Conservation (phyloP, 176 grass and related monocot species). For the Olyra latifolia region DNA sequence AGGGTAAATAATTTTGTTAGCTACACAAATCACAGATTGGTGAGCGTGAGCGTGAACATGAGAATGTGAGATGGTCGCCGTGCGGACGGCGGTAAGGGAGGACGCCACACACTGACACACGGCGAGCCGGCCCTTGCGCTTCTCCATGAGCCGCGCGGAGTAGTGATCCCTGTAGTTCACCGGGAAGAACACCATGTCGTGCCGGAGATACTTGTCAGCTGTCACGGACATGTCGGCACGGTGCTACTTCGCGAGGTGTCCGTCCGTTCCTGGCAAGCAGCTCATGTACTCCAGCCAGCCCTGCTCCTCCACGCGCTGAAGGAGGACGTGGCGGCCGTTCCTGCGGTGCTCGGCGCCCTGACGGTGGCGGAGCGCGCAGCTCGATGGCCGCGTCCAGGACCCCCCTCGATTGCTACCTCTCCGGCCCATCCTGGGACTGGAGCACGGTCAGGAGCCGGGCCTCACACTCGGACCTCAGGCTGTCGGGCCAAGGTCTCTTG, state of each 20-base stretch:
- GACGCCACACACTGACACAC: too few relatives aligned
- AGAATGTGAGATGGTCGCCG: too few relatives aligned
- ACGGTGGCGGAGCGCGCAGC: slow-evolving; percentile 2
- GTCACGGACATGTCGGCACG: slow-evolving; percentile 4
- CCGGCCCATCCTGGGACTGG: slow-evolving; percentile 11
- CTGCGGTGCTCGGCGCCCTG: not conserved
- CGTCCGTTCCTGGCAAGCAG: not conserved
- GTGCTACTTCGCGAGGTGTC: not conserved
- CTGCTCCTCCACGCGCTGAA: slow-evolving; percentile 16
- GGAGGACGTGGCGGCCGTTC: slow-evolving; percentile 8
- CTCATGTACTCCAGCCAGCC: slow-evolving; percentile 25
- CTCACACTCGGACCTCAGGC: too few relatives aligned
- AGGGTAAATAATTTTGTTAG: too few relatives aligned
- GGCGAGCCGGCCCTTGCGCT: too few relatives aligned
- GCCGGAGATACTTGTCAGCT: not conserved
- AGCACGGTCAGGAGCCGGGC: too few relatives aligned
- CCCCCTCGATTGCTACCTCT: not conserved
- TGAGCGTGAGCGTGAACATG: too few relatives aligned
- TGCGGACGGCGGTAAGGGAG: too few relatives aligned
- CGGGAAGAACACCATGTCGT: slow-evolving; percentile 35
- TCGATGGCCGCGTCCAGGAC: slow-evolving; percentile 14
- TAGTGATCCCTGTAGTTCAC: slow-evolving; percentile 10
- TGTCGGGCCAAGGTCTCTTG: too few relatives aligned
- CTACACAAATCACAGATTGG: too few relatives aligned
- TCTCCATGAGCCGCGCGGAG: too few relatives aligned